Evolutionary conservation across 768 basidiomycete genomes (phyloP), one percentile per base, ranked within the genome.

Genomic region (Leccinum sublutescens): DNA sequence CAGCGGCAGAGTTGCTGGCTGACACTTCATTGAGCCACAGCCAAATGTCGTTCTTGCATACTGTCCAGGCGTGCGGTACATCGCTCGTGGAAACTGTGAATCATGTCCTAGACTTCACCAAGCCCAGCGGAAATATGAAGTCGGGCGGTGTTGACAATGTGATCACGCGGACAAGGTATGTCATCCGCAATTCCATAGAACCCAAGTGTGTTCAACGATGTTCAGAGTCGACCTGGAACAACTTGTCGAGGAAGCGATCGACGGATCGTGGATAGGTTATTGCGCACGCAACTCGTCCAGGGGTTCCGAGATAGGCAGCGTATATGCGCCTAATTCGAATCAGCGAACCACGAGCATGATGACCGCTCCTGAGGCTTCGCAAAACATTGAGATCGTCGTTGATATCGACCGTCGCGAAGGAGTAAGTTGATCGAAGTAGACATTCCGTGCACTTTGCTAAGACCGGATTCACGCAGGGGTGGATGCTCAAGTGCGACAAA

Each of bases 21-120:
- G 95, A 96, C 50, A 96, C 91, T 12, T 68, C 80, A n/a, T 77
- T 98, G 33, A 89, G 85, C 67, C 85, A 89, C 50, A 86, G 86
- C 12, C 95, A 98, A 71, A 71, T 78, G 10, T 93, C 94, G 0
- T 96, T 94, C 77, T 76, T 97, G 52, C 90, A 94, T 68, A 97
- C 95, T 0, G 91, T 97, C 1, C 91, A 95, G 71, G 94, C 93
- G 6, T 97, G 95, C 68, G 95, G 94, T 14, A 95, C 89, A n/a
- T 93, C 93, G 1, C 81, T 98, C 1, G 92, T 95, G 45, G 95
- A 98, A 77, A 96, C 95, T 0, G 94, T 98, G 52, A 97, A 97
- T 68, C 95, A 98, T 65, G 95, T 98, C 5, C 78, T 98, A 27
- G 95, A 98, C 71, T 98, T 95, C 68, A 96, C 94, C 31, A 98